Base-by-base conservation (phyloP, 345 rosid genomes). In the Camelina sativa region DNA sequence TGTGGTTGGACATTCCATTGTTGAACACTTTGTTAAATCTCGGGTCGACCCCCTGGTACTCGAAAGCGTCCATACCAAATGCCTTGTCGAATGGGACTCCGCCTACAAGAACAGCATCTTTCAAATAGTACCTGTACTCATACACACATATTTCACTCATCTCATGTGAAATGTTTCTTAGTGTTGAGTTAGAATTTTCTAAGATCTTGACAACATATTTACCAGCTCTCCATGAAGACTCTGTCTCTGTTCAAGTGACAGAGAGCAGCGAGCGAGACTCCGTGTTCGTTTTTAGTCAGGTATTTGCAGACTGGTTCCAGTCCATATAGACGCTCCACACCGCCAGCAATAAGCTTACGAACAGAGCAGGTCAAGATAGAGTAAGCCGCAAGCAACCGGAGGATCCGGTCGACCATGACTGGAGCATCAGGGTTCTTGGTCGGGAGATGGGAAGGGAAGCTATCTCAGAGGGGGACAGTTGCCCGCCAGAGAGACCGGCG, bases 171-270 rank as follows among this genome's bases (percentile, higher is more conserved):
- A 35, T 35, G 2, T 35, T 35, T 7, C 30, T 4, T 4, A 1
- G 38, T 35, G 38, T 35, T 7, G 38, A 35, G 1, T 35, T 35
- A 2, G 0, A 35, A 35, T 35, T 7, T 35, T 35, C 2, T 35
- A 8, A 35, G 38, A 7, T 35, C 2, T 32, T 32, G 35, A 35
- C 38, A 35, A 35, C 38, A 35, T 0, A 4, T 8, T 7, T 81
- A 92, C 98, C 93, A 93, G 82, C 97, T 91, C 75, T 93, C 98
- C 92, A 91, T 89, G 74, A 87, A 85, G 56, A 93, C 86, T 72
- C 82, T 85, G 72, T 89, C 97, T 76, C 85, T 93, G 69, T 87
- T 89, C 93, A 93, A 83, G 75, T 85, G 86, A 43, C 78, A 78
- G 4, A 87, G 86, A 40, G 94, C 64, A n/a, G 91, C 79, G 13